Evolutionary conservation across 371 early-diverging fungal genomes (phyloP).

Genomic region (Syncephalastrum sp.): DNA sequence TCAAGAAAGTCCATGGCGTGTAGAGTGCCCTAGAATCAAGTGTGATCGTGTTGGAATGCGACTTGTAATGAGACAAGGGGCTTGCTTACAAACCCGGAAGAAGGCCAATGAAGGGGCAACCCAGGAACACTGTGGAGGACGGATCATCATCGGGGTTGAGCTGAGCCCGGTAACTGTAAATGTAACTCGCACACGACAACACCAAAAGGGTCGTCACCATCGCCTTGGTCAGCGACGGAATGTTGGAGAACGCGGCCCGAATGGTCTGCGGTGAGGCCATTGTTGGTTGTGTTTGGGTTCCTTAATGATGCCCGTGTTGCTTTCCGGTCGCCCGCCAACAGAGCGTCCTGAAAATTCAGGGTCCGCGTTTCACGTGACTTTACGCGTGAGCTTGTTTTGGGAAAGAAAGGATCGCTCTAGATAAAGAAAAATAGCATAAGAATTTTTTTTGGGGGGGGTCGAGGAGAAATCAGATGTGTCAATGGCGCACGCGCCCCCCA

Average conservation of each 20-base stretch:
- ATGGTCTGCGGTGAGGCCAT: slow-evolving; percentile 12
- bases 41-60: background rate
- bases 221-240: slow-evolving; percentile 43
- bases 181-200: slow-evolving; percentile 24
- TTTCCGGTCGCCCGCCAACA: slow-evolving; percentile 1
- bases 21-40: slow-evolving; percentile 26
- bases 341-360: background rate
- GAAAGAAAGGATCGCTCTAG: too few species aligned
- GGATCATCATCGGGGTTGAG: slow-evolving; percentile 22
- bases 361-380: too few species aligned
- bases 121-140: slow-evolving; percentile 6
- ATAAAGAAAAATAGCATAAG: too few species aligned
- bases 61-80: background rate
- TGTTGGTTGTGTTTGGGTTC: background rate
- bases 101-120: slow-evolving; percentile 43
- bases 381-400: too few species aligned
- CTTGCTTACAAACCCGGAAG: slow-evolving; percentile 46
- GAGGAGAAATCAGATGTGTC: too few species aligned
- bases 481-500: too few species aligned
- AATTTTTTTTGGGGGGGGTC: too few species aligned
- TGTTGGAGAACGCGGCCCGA: slow-evolving; percentile 32
- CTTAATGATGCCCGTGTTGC: background rate
- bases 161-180: slow-evolving; percentile 31
- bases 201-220: slow-evolving; percentile 28
- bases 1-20: slow-evolving; percentile 49